Evolutionary conservation across 192 early-diverging fungal genomes (phyloP), one percentile per base, ranked within the genome.

Genomic region (Coemansia sp.): DNA sequence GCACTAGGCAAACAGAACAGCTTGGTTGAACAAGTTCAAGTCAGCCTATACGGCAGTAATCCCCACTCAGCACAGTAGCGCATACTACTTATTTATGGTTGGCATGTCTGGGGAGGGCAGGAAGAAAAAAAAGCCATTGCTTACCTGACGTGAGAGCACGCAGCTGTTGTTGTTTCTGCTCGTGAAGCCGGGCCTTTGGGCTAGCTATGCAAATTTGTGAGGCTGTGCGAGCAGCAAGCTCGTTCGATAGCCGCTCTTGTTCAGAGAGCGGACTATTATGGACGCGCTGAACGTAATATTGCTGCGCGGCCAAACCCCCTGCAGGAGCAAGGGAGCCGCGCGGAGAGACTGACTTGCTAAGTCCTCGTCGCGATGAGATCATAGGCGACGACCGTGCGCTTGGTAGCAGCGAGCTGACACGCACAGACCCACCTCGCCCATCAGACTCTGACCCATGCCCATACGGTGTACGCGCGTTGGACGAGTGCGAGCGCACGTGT

Each of bases 151-250:
- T 63, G 10, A 62, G 45, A 4, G 68, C 55, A 15, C 29, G 55
- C 29, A 66, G 53, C 45, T 50, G 45, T 23, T 38, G 68, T 14
- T 64, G 79, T 17, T 68, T 57, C 19, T 64, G 75, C 44, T 66
- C 66, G 29, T 71, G 57, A 37, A 72, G 41, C 37, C 80, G 61
- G 21, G 67, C 62, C 68, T 68, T 64, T 60, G 80, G 80, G 46
- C 80, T 82, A 44, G 80, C 38, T 15, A 82, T 61, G 59, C 75
- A 57, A 32, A 82, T 82, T 60, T 82, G 80, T 2, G 80, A 68
- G 39, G 71, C 32, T 0, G 79, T 45, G 32, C 63, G 62, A 10
- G 67, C 53, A 15, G 62, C 37, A 11, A 53, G 45, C 19, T 73
- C 70, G 50, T 62, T 36, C 4, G 39, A 45, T 32, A 50, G 66